Percentiles rank a stretch among this genome's conserved stretches.
Conservation (phyloP, 306 rosid species). For the Ceratonia siliqua region DNA sequence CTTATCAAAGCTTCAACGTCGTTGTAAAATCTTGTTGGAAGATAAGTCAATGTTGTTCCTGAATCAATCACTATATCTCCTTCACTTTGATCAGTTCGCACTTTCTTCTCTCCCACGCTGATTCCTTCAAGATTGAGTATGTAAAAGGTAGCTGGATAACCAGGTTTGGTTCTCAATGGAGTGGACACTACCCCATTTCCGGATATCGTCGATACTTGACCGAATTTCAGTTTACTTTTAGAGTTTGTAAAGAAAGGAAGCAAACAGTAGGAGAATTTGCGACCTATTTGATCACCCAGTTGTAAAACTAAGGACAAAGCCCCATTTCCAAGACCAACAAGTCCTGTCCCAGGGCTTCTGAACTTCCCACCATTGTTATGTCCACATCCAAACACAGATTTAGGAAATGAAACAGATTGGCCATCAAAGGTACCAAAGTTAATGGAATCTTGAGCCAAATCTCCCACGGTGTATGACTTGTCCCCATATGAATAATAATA, state of each 20-base stretch:
- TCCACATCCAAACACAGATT: not conserved
- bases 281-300: constrained; percentile 24
- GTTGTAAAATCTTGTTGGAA: no score
- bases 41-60: no score
- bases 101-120: no score
- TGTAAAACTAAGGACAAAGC: constrained; percentile 36
- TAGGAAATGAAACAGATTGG: not conserved
- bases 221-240: constrained; percentile 35
- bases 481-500: not conserved
- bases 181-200: not conserved
- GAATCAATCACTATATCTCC: no score
- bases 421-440: not conserved
- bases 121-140: not conserved
- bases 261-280: constrained; percentile 38
- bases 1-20: no score
- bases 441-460: not conserved
- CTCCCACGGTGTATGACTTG: not conserved
- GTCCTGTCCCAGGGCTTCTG: not conserved
- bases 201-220: not conserved
- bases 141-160: not conserved
- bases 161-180: not conserved
- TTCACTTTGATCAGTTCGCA: no score
- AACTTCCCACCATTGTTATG: not conserved
- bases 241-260: not conserved
- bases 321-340: constrained; percentile 40